These are phyloP conservation scores for Protomyces lactucae-debilis DNA, from an alignment of 1,139 yeast genomes.

Conservation along the genomic window DNA sequence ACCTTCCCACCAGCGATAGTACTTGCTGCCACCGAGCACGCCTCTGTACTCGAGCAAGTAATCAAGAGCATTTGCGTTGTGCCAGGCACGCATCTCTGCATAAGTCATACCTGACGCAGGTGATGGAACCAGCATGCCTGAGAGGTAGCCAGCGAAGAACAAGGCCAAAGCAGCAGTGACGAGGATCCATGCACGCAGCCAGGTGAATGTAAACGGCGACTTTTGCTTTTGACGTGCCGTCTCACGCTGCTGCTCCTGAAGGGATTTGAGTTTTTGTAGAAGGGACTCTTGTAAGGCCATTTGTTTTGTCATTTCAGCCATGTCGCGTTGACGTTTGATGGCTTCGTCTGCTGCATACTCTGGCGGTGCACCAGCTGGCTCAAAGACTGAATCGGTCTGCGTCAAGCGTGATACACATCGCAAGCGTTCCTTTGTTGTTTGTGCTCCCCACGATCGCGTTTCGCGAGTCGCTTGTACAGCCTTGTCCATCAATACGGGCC, in stretches of 20 bases:
- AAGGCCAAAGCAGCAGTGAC: conserved; percentile 1
- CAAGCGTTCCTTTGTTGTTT: neutral
- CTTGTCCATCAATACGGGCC: neutral
- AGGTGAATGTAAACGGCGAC: neutral
- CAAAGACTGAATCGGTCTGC: neutral
- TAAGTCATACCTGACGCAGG: conserved; percentile 20
- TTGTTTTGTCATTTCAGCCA: neutral
- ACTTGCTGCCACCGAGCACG: neutral
- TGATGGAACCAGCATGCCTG: neutral
- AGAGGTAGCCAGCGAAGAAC: conserved; percentile 1
- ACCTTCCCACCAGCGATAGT: conserved; percentile 18
- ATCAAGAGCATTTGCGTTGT: conserved; percentile 8
- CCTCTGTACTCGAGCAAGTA: conserved; percentile 8
- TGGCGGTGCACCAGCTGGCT: neutral
- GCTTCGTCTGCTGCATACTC: neutral
- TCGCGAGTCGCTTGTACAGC: neutral
- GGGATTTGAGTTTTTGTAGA: neutral
- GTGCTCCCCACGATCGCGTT: neutral
- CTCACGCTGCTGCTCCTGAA: neutral
- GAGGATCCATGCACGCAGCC: neutral
- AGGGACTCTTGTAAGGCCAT: neutral
- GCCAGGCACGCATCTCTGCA: conserved; percentile 16
- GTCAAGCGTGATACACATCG: neutral
- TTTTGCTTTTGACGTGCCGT: neutral
- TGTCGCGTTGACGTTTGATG: neutral